Evolutionary conservation across 2,329 filamentous ascomycete genomes (phyloP).

Genomic region (Colletotrichum filicis): DNA sequence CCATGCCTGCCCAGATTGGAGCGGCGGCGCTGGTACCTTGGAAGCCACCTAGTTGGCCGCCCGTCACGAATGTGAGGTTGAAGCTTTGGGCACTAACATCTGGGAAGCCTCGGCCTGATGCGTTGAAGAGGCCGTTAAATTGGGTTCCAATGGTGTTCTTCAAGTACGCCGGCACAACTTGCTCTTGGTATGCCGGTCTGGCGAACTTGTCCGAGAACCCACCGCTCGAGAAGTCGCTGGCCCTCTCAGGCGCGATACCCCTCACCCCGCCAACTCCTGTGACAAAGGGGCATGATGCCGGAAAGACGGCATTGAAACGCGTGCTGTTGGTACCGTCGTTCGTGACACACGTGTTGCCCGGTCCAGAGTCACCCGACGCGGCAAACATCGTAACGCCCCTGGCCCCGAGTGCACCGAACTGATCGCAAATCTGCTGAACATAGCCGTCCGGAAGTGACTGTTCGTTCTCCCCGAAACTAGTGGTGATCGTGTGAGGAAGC

Average conservation of each 20-base stretch:
- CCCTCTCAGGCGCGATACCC: constrained; percentile 59
- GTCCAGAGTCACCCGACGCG: constrained; percentile 65
- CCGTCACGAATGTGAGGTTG: constrained; percentile 40
- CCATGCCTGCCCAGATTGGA: constrained; percentile 70
- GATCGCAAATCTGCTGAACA: constrained; percentile 60
- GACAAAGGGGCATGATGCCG: constrained; percentile 65
- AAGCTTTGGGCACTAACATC: constrained; percentile 63
- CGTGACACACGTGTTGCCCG: constrained; percentile 47
- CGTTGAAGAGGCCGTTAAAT: constrained; percentile 60
- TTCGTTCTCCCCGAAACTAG: constrained; percentile 79
- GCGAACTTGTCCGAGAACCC: constrained; percentile 60
- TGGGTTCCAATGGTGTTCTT: constrained; percentile 51
- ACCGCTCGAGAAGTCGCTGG: constrained; percentile 62
- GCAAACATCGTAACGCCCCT: constrained; percentile 76
- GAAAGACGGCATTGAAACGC: constrained; percentile 52
- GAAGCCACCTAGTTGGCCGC: constrained; percentile 35
- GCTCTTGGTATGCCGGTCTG: constrained; percentile 56
- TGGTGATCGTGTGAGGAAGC: constrained; percentile 72
- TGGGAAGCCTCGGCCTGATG: constrained; percentile 66
- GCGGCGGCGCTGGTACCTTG: constrained; percentile 60
- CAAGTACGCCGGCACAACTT: constrained; percentile 56
- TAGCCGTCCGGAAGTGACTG: constrained; percentile 70
- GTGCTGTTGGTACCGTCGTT: constrained; percentile 48
- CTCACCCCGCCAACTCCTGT: constrained; percentile 71
- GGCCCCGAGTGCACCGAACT: constrained; percentile 72